Conservation (phyloP, 352 stramenopile genomes). For the Globisporangium camurandrum region DNA sequence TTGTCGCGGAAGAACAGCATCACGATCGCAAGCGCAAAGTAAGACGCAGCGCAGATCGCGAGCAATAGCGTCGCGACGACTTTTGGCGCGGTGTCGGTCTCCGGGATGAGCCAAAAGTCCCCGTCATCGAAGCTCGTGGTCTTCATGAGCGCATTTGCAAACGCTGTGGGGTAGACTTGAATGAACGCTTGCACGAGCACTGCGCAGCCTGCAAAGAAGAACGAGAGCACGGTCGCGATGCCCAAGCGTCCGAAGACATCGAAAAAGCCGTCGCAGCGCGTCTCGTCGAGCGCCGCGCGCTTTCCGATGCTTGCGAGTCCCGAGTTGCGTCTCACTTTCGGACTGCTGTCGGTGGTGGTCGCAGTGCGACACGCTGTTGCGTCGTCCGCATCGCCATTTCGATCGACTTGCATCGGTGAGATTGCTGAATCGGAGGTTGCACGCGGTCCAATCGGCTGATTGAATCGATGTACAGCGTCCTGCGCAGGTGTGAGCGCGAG, state of each 20-base stretch:
- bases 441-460: not conserved
- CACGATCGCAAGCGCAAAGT: constrained; percentile 25
- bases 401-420: too few relatives aligned
- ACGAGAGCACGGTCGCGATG: constrained; percentile 28
- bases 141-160: constrained; percentile 36
- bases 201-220: constrained; percentile 21
- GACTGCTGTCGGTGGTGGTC: too few relatives aligned
- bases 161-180: constrained; percentile 30
- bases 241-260: constrained; percentile 37
- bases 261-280: constrained; percentile 24
- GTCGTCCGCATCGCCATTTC: not conserved
- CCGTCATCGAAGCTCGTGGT: constrained; percentile 33
- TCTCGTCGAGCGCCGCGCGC: not conserved
- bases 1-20: constrained; percentile 25
- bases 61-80: constrained; percentile 24
- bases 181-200: constrained; percentile 32
- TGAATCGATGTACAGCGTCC: not conserved
- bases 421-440: constrained; percentile 1
- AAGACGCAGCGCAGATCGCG: constrained; percentile 22
- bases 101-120: constrained; percentile 36
- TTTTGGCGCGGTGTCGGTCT: constrained; percentile 20
- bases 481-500: not conserved
- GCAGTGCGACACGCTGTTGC: too few relatives aligned
- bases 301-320: not conserved
- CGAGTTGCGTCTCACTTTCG: not conserved